Evolutionary conservation across 805 yeast genomes (phyloP), one percentile per base, ranked within the genome.

Genomic region (Yarrowia bubula): DNA sequence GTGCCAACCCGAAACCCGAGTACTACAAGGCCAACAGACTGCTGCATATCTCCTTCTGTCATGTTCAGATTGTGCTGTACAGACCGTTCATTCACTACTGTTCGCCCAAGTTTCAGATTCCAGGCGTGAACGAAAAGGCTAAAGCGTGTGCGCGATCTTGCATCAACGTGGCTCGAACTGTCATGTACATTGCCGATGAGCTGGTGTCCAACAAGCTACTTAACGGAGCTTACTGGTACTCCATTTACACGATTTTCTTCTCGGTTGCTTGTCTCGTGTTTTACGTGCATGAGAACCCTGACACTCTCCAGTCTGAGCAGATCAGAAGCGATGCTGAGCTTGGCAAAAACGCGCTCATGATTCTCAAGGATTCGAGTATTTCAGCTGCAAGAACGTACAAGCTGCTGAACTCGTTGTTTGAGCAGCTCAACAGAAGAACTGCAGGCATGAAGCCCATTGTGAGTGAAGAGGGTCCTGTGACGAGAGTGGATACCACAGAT

Each of bases 221-320:
- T 43, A 84, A 86, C 68, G 96, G 96, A 0, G 89, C 95, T 1
- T 92, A 92, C 72, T 91, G 97, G 96, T 92, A 90, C 72, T 86
- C 95, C 7, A 88, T 89, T 72, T 92, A 92, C 74, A 90, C 97
- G 0, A 87, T 92, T 5, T 92, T 91, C 74, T 90, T 90, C 76
- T 86, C 96, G 2, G 91, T 91, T 67, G 96, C 96, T 0, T 89
- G 96, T 71, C 79, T 91, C 70, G 88, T 90, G 15, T 90, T 87
- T 71, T 90, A 91, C 73, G 88, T 84, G 65, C 93, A 89, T 74
- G 84, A 80, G 65, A 77, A 75, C 66, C 71, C 74, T 66, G 62
- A 70, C 53, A 68, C 68, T 65, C 67, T 67, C 57, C 69, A 68
- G 44, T 43, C 77, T 41, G 80, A 77, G 48, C 57, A 48, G 47